Evolutionary conservation across 805 yeast genomes (phyloP).

Genomic region (Candida sonorensis): DNA sequence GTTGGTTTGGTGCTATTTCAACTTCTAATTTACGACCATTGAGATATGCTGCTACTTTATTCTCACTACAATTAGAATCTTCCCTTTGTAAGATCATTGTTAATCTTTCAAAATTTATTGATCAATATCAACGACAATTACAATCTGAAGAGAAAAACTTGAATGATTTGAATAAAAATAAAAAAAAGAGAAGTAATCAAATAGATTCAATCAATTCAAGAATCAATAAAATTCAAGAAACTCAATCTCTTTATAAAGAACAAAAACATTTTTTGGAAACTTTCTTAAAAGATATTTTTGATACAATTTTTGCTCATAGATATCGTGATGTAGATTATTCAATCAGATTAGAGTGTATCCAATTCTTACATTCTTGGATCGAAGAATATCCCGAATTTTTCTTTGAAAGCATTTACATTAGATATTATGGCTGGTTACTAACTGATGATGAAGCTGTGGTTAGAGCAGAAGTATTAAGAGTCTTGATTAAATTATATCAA

Average conservation of each 20-base stretch:
- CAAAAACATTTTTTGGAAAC: conserved; percentile 50
- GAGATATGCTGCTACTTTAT: conserved; percentile 57
- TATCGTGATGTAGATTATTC: conserved; percentile 72
- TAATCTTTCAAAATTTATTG: conserved; percentile 29
- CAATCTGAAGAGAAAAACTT: conserved; percentile 19
- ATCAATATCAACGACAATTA: conserved; percentile 40
- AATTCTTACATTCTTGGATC: conserved; percentile 64
- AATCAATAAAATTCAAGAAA: conserved; percentile 33
- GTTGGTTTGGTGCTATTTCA: conserved; percentile 74
- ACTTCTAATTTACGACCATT: conserved; percentile 65
- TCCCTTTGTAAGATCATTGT: conserved; percentile 46
- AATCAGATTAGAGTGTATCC: conserved; percentile 66
- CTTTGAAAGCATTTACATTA: conserved; percentile 59
- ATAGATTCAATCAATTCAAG: conserved; percentile 40
- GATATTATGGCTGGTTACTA: conserved; percentile 79
- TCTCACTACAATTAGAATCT: conserved; percentile 55
- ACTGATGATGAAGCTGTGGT: conserved; percentile 63
- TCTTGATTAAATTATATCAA: conserved; percentile 42
- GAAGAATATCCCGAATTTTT: conserved; percentile 62
- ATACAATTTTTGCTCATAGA: conserved; percentile 64
- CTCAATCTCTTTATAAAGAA: conserved; percentile 33
- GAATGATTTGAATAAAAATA: conserved; percentile 19
- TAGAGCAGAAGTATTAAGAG: conserved; percentile 56
- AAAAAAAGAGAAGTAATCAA: too few relatives aligned
- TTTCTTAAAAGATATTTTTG: conserved; percentile 58